A percentile compares a stretch with the other conserved stretches of the same genome.
Evolutionary conservation across 225 moss, liverwort and hornwort genomes (phyloP).

Genomic region (Thuidium tamariscinum): DNA sequence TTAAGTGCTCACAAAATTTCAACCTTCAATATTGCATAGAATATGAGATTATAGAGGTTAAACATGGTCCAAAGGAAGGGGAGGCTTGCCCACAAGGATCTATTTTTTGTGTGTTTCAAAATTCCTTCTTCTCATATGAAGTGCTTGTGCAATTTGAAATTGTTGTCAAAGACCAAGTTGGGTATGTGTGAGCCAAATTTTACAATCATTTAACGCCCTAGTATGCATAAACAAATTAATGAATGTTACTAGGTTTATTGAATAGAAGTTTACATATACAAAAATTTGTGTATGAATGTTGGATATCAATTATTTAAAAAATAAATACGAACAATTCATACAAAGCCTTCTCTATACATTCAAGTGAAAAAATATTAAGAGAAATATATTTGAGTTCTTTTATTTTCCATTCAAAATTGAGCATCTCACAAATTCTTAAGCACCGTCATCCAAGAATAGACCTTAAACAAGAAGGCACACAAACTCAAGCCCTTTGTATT

Average conservation of each 20-base stretch:
- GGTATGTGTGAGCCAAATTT: neutral
- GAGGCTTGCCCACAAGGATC: neutral
- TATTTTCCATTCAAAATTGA: neutral
- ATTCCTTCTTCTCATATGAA: neutral
- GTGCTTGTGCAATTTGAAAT: neutral
- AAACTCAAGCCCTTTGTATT: neutral
- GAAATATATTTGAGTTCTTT: neutral
- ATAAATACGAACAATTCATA: neutral
- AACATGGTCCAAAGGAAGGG: neutral
- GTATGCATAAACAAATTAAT: neutral
- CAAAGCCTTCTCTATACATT: too few species aligned
- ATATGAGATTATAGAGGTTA: neutral
- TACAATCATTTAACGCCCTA: neutral
- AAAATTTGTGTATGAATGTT: too few species aligned
- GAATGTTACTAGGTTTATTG: neutral
- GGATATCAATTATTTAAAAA: neutral
- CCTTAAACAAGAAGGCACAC: neutral
- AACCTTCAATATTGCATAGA: neutral
- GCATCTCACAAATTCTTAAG: neutral
- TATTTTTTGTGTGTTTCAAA: neutral
- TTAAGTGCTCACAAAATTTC: neutral
- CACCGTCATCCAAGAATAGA: accelerated
- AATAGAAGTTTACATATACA: accelerated
- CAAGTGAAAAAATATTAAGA: too few species aligned
- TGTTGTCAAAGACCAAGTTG: neutral